These are phyloP conservation scores for Botrytis pseudocinerea DNA, from an alignment of 2,329 filamentous ascomycete genomes.

Conservation along the genomic window DNA sequence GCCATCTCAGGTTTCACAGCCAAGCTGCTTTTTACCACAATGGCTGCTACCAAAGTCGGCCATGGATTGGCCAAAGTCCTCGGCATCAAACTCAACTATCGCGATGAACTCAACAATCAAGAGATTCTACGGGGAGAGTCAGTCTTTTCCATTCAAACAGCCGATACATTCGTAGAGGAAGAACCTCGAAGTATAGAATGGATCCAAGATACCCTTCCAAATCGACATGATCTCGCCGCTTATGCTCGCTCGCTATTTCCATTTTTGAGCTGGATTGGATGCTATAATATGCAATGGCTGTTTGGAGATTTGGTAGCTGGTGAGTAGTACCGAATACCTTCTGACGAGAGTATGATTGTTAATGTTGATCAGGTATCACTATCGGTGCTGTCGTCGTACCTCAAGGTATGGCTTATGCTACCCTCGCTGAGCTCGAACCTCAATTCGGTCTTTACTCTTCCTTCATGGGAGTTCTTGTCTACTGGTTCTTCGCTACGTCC, in stretches of 20 bases:
- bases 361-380: constrained; percentile 55
- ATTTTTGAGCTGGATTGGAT: constrained; percentile 82
- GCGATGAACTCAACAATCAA: constrained; percentile 53
- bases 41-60: constrained; percentile 57
- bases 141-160: constrained; percentile 69
- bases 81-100: constrained; percentile 76
- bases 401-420: constrained; percentile 93
- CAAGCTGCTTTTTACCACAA: constrained; percentile 21
- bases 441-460: constrained; percentile 92
- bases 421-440: constrained; percentile 74
- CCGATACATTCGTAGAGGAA: constrained; percentile 79
- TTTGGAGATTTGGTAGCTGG: constrained; percentile 86
- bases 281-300: constrained; percentile 90
- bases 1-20: constrained; percentile 13
- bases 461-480: constrained; percentile 91
- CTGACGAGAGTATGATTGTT: background rate
- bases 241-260: constrained; percentile 80
- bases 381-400: constrained; percentile 82
- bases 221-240: constrained; percentile 49
- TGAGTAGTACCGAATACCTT: constrained; percentile 43
- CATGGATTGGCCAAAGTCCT: constrained; percentile 75
- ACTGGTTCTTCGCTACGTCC: constrained; percentile 97
- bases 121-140: constrained; percentile 78
- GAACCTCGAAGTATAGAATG: constrained; percentile 76
- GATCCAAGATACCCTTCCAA: constrained; percentile 64